Base-by-base conservation (phyloP, 441 rosid genomes). In the Gossypium gossypioides region DNA sequence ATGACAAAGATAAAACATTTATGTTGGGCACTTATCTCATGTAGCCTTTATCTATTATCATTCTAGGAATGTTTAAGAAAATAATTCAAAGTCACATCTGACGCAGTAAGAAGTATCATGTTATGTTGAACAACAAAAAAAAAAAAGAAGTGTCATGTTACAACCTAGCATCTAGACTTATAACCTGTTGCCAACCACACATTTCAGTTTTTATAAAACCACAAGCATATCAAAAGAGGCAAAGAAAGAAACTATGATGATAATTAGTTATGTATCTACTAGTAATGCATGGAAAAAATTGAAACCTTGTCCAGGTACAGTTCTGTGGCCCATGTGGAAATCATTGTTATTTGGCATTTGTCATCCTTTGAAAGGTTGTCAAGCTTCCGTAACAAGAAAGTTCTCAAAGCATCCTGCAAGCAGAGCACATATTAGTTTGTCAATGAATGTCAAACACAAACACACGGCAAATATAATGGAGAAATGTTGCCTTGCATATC, bases 251-350 rank as follows among this genome's bases (percentile, higher is more conserved):
- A 46, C 21, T 6, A 46, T 29, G 24, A 37, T 48, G 9, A 24
- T 29, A 66, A 42, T 48, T 71, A 21, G 3, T n/a, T 61, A 69
- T 42, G 18, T 60, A 74, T 70, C 44, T 57, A 74, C 32, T 27
- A 76, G 32, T 69, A 16, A 66, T 44, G 76, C 66, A 74, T 16
- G 51, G 58, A 62, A 74, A 82, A 83, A 77, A 81, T 68, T 48
- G 78, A 82, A 72, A 96, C 99, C 98, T 96, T 93, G 87, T 96
- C 99, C 84, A 96, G 80, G 88, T 96, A 96, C 61, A 96, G 83
- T 84, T 96, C 99, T 44, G 97, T 91, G 74, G 96, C 88, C 99
- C 99, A 96, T 2, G 99, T 93, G 70, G 99, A 96, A 78, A 96
- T 93, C 99, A 93, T 93, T 22, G 97, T 93, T 81, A 96, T 86